phyloP scores from a whole-genome alignment of 495 filamentous ascomycete species.

The Tricharina praecox region DNA sequence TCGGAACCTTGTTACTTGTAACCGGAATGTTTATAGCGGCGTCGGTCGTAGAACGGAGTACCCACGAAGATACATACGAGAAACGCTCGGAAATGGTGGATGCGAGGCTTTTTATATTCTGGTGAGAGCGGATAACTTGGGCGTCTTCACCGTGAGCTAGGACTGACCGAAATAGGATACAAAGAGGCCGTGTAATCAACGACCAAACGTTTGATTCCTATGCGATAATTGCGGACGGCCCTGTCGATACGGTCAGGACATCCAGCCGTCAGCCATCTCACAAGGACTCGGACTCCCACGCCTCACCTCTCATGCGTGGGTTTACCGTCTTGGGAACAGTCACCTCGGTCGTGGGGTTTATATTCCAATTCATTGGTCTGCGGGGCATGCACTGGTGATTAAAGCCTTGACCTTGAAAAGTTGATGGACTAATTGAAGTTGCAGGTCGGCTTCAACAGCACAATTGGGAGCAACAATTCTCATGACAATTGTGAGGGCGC shows the following conservation, averaged over 20 bases:
- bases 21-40: slow-evolving; percentile 25
- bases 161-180: too few relatives aligned
- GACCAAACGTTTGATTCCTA: slow-evolving; percentile 7
- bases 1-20: too few relatives aligned
- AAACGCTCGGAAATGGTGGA: not conserved
- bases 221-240: slow-evolving; percentile 6
- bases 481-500: slow-evolving; percentile 9
- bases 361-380: slow-evolving; percentile 35
- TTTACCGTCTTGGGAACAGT: not conserved
- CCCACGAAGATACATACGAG: slow-evolving; percentile 10
- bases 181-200: slow-evolving; percentile 1
- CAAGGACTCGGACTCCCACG: not conserved
- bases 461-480: slow-evolving; percentile 8
- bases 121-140: too few relatives aligned
- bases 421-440: slow-evolving; percentile 2
- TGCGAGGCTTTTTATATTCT: slow-evolving; percentile 6
- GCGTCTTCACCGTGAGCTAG: too few relatives aligned
- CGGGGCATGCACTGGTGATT: slow-evolving; percentile 32
- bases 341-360: slow-evolving; percentile 27
- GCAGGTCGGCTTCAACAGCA: slow-evolving; percentile 14
- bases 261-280: not conserved
- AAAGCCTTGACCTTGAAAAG: not conserved
- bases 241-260: not conserved
- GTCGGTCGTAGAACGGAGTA: slow-evolving; percentile 25
- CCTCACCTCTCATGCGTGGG: not conserved